Percentiles rank a stretch among this genome's conserved stretches.
phyloP scores from a whole-genome alignment of 768 basidiomycete genomes.

The Pulveroboletus ravenelii region DNA sequence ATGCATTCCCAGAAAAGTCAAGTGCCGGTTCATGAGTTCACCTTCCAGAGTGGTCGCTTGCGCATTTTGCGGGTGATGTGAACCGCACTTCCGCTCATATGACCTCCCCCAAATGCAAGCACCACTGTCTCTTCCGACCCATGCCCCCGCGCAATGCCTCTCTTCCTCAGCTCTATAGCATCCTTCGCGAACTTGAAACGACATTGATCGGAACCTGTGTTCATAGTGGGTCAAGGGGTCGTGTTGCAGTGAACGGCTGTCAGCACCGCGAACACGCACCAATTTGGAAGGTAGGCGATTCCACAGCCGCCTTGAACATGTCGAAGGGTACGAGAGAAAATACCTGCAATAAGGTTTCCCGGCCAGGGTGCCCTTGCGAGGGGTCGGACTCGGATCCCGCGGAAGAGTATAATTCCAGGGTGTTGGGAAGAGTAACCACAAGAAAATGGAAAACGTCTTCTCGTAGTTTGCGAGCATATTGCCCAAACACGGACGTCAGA shows the following conservation, averaged over 20 bases:
- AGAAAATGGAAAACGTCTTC: slow-evolving; percentile 79
- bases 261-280: slow-evolving; percentile 41
- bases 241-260: slow-evolving; percentile 3
- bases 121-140: slow-evolving; percentile 89
- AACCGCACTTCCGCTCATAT: slow-evolving; percentile 66
- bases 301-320: slow-evolving; percentile 77
- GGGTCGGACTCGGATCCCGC: slow-evolving; percentile 36
- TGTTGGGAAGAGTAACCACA: slow-evolving; percentile 65
- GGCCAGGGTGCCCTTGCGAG: slow-evolving; percentile 38
- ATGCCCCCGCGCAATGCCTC: slow-evolving; percentile 62
- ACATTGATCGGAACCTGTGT: slow-evolving; percentile 71
- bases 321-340: slow-evolving; percentile 84
- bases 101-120: slow-evolving; percentile 76
- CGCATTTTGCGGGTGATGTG: slow-evolving; percentile 86
- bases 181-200: slow-evolving; percentile 93
- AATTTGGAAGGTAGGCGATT: slow-evolving; percentile 75
- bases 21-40: slow-evolving; percentile 60
- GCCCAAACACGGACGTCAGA: slow-evolving; percentile 62
- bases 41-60: slow-evolving; percentile 77
- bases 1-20: slow-evolving; percentile 2
- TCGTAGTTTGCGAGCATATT: slow-evolving; percentile 68
- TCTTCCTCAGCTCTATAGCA: slow-evolving; percentile 78
- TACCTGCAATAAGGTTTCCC: slow-evolving; percentile 67
- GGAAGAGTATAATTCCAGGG: slow-evolving; percentile 50
- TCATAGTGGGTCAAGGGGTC: slow-evolving; percentile 11